Base-by-base conservation (phyloP, 495 filamentous ascomycete genomes). In the Parmelia sp. region DNA sequence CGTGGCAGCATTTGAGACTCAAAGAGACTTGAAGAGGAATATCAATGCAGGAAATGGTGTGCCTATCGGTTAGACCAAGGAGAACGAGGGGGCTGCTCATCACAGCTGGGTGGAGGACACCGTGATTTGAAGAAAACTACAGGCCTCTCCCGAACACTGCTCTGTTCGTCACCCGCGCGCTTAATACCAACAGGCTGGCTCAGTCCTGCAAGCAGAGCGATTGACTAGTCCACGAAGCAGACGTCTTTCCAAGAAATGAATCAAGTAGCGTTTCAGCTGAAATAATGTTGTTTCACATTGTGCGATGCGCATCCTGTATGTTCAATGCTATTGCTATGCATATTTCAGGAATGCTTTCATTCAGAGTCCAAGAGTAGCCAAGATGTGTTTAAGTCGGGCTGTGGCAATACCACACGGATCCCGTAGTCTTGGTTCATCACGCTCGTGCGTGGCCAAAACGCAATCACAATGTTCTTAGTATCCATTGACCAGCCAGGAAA, bases 371-470 rank as follows among this genome's bases (percentile, higher is more conserved):
- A 55, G 27, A 21, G 29, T 10, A 11, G 17, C 51, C 51, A 55
- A 35, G 51, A 33, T 23, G 29, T 23, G 33, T 55, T 55, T 29
- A 55, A 33, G 53, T 21, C 53, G n/a, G 40, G 51, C 19, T 29
- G 55, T 19, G 51, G 17, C 7, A 1, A 37, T 15, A 1, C 10
- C 17, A 35, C 21, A 15, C 21, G 3, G 33, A 42, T 31, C 23
- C 61, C 61, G 39, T 57, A 63, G 19, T 11, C 31, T n/a, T 14
- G 29, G 19, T 63, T 47, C 53, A 63, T 57, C 40, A 35, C 15
- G 39, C 61, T 57, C 37, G 17, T 7, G 12, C 51, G 40, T 31
- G 61, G 53, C 61, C 61, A 63, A 36, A 63, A 44, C 6, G 49
- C 19, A 57, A 57, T 5, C 8, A 56, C 61, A 40, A 63, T 63